These are phyloP conservation scores for Barnettozyma hawaiiensis DNA, from an alignment of 1,139 yeast genomes.

Conservation along the genomic window DNA sequence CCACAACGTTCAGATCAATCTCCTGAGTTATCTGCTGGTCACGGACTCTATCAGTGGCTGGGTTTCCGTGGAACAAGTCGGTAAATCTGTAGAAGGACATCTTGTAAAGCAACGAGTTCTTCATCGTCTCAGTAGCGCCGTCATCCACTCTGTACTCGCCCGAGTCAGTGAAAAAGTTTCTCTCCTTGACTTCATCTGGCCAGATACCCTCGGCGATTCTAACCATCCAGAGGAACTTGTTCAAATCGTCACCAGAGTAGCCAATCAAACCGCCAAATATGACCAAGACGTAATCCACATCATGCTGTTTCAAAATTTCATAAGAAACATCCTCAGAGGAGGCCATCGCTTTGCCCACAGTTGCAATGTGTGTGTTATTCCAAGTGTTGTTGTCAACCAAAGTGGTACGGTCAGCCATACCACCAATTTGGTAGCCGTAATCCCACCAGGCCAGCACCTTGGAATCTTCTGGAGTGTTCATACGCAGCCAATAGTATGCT, in stretches of 20 bases:
- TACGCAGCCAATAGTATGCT: conserved; percentile 97
- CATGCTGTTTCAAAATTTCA: conserved; percentile 81
- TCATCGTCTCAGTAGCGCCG: conserved; percentile 79
- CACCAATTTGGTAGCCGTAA: conserved; percentile 98
- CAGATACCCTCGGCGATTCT: conserved; percentile 98
- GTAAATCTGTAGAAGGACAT: conserved; percentile 87
- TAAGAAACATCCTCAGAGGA: conserved; percentile 85
- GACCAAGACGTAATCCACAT: conserved; percentile 89
- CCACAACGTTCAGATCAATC: conserved; percentile 68
- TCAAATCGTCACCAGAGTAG: conserved; percentile 93
- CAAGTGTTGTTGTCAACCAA: conserved; percentile 98
- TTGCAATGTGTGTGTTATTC: conserved; percentile 99
- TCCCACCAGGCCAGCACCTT: conserved; percentile 99
- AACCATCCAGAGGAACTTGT: conserved; percentile 98
- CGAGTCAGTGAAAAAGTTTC: conserved; percentile 72
- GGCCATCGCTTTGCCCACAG: conserved; percentile 99
- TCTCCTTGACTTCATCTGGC: conserved; percentile 94
- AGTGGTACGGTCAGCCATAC: conserved; percentile 99
- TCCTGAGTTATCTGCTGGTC: conserved; percentile 64
- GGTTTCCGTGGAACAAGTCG: conserved; percentile 60
- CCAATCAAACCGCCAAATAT: conserved; percentile 95
- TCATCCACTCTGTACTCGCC: conserved; percentile 90
- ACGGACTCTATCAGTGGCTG: conserved; percentile 82
- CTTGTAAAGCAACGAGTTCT: conserved; percentile 87
- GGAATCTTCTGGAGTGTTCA: conserved; percentile 96